A percentile compares a stretch with the other conserved stretches of the same genome.
Evolutionary conservation across 1,284 basidiomycete genomes (phyloP).

Genomic region (Wolfiporia cocos): DNA sequence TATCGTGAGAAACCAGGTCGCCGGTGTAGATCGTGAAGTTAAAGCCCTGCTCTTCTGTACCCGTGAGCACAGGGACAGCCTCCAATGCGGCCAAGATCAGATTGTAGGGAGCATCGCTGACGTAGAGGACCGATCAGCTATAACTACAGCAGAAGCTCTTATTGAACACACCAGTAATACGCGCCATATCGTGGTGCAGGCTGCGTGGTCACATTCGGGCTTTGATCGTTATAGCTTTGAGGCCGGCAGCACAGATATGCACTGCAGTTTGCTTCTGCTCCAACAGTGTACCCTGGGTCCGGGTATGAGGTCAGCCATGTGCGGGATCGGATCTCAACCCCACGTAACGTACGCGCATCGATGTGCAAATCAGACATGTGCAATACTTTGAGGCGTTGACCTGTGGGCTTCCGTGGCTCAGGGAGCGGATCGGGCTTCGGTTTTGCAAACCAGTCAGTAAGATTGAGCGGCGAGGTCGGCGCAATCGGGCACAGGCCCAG

Average conservation of each 20-base stretch:
- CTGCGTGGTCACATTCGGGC: conserved; percentile 42
- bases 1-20: conserved; percentile 71
- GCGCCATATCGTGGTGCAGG: conserved; percentile 66
- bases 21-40: conserved; percentile 71
- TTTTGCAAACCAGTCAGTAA: conserved; percentile 53
- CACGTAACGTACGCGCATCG: conserved; percentile 49
- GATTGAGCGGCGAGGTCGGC: conserved; percentile 43
- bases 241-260: conserved; percentile 68
- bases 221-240: conserved; percentile 45
- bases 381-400: conserved; percentile 64
- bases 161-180: conserved; percentile 45
- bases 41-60: conserved; percentile 54
- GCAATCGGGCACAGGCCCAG: conserved; percentile 45
- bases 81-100: conserved; percentile 58
- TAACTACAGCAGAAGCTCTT: neutral
- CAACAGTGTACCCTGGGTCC: conserved; percentile 58
- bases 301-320: neutral
- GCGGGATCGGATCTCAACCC: neutral
- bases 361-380: conserved; percentile 78
- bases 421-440: conserved; percentile 67
- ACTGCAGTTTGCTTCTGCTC: conserved; percentile 71
- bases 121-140: conserved; percentile 1
- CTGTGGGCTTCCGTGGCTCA: conserved; percentile 46
- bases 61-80: conserved; percentile 63
- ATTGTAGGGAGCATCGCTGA: conserved; percentile 70